phyloP scores from a whole-genome alignment of 768 basidiomycete species.

The Paxillus rubicundulus region DNA sequence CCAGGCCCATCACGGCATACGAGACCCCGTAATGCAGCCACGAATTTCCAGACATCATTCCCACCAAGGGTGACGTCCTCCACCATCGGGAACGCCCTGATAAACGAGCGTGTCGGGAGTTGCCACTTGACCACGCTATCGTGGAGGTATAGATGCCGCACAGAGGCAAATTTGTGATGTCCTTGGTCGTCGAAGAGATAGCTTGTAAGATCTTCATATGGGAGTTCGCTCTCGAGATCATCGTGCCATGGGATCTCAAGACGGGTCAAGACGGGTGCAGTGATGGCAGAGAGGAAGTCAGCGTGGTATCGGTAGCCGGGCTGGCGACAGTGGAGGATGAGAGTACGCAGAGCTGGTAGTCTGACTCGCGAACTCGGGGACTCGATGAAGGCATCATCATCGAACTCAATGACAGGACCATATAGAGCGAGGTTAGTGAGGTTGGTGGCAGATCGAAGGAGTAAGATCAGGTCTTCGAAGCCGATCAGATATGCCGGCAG shows the following conservation, averaged over 20 bases:
- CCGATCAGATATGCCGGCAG: conserved; percentile 17
- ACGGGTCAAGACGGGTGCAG: conserved; percentile 5
- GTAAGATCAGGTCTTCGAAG: conserved; percentile 10
- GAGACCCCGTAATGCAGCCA: conserved; percentile 9
- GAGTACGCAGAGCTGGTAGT: conserved; percentile 8
- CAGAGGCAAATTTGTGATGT: conserved; percentile 9
- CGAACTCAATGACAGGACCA: conserved; percentile 14
- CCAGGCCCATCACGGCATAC: not conserved
- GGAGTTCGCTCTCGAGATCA: conserved; percentile 9
- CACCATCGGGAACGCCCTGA: conserved; percentile 15
- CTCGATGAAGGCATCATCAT: conserved; percentile 6
- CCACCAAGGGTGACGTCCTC: conserved; percentile 17
- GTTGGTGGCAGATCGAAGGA: conserved; percentile 10
- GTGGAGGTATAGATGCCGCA: conserved; percentile 12
- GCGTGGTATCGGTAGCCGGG: conserved; percentile 13
- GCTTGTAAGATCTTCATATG: not conserved
- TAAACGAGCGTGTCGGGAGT: conserved; percentile 15
- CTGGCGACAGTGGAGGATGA: conserved; percentile 16
- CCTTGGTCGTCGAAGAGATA: conserved; percentile 14
- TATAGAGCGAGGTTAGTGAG: conserved; percentile 10
- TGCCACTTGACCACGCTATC: conserved; percentile 6
- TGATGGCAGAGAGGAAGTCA: conserved; percentile 11
- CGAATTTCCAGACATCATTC: conserved; percentile 9
- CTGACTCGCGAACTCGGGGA: not conserved
- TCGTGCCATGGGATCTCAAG: conserved; percentile 21